A percentile compares a stretch with the other conserved stretches of the same genome.
These are phyloP conservation scores for Chlorella vulgaris DNA, from an alignment of 139 green algal species.

Conservation along the genomic window DNA sequence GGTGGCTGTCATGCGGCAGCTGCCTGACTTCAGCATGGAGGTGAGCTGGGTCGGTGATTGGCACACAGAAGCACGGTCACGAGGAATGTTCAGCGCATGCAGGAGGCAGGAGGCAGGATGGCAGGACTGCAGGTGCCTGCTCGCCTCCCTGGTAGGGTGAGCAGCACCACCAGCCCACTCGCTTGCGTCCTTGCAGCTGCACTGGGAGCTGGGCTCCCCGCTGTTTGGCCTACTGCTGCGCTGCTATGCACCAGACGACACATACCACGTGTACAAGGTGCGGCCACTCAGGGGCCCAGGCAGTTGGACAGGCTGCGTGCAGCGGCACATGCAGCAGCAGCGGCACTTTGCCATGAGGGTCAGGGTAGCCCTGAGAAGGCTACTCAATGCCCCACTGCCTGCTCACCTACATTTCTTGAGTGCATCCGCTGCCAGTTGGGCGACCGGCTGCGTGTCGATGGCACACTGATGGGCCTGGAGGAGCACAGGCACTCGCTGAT, in stretches of 20 bases:
- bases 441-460: conserved; percentile 68
- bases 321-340: background rate
- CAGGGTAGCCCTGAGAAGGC: too few species aligned
- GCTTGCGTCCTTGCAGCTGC: conserved; percentile 50
- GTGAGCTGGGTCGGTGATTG: background rate
- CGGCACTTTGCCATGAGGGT: too few species aligned
- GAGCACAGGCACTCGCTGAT: conserved; percentile 53
- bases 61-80: too few species aligned
- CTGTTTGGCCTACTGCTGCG: conserved; percentile 75
- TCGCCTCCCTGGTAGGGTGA: too few species aligned
- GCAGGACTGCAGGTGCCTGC: background rate
- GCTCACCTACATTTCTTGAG: background rate
- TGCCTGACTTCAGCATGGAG: conserved; percentile 72
- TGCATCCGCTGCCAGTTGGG: conserved; percentile 52
- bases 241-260: conserved; percentile 78
- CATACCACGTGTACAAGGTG: conserved; percentile 55
- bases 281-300: background rate
- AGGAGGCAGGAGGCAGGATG: too few species aligned
- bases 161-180: background rate
- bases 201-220: conserved; percentile 77
- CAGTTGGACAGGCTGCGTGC: background rate
- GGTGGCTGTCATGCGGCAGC: conserved; percentile 43
- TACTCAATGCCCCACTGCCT: background rate
- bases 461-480: conserved; percentile 76
- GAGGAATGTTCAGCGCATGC: too few species aligned